Evolutionary conservation across 768 basidiomycete species (phyloP).

Genomic region (Amyloporia xantha): DNA sequence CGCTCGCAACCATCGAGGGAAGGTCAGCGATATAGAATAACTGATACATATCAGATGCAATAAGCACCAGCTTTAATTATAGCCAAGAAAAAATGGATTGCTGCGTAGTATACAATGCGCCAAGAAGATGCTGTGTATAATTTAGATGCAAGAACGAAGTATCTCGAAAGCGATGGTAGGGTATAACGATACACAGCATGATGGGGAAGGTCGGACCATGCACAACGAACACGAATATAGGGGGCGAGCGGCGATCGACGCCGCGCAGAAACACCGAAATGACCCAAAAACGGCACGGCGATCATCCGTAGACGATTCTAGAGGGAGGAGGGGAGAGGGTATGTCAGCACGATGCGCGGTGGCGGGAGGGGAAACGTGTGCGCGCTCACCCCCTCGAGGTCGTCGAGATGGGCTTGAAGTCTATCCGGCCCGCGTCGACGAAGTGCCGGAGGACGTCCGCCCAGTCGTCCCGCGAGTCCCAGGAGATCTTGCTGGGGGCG

Average conservation of each 20-base stretch:
- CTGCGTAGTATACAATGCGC: conserved; percentile 2
- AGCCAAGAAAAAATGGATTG: background rate
- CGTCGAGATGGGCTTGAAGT: conserved; percentile 81
- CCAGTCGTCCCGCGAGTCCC: conserved; percentile 77
- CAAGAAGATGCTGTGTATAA: conserved; percentile 10
- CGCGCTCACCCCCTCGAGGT: conserved; percentile 69
- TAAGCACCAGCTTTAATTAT: too few relatives aligned
- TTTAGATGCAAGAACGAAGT: conserved; percentile 1
- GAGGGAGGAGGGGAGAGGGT: too few relatives aligned
- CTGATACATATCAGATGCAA: too few relatives aligned
- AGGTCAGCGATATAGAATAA: too few relatives aligned
- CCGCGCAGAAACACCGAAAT: background rate
- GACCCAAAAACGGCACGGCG: background rate
- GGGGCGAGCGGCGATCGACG: conserved; percentile 8
- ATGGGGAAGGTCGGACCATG: background rate
- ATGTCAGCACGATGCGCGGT: too few relatives aligned
- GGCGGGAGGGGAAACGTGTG: too few relatives aligned
- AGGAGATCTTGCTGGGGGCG: conserved; percentile 65
- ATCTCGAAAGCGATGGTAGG: background rate
- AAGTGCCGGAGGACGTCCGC: conserved; percentile 59
- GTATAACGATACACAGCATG: conserved; percentile 9
- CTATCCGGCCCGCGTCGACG: conserved; percentile 63
- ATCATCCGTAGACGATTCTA: conserved; percentile 26
- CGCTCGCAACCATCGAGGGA: too few relatives aligned
- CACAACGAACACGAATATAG: background rate